phyloP scores from a whole-genome alignment of 768 basidiomycete genomes.

The Naganishia randhawae region DNA sequence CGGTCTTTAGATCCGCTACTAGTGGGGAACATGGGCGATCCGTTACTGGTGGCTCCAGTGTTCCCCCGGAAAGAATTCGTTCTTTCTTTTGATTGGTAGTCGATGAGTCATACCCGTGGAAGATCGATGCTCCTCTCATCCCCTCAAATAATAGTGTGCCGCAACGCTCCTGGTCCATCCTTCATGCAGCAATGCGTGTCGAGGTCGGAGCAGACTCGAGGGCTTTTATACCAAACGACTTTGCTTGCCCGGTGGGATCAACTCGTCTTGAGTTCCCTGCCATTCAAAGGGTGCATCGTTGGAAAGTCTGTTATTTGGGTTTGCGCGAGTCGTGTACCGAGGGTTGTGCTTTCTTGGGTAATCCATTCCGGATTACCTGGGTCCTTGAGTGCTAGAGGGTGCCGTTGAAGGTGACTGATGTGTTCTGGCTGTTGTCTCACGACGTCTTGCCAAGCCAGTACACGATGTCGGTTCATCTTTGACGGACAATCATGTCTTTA shows the following conservation, averaged over 20 bases:
- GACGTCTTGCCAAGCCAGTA: not conserved
- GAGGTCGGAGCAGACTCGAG: not conserved
- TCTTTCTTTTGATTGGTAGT: slow-evolving; percentile 25
- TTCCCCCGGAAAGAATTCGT: slow-evolving; percentile 8
- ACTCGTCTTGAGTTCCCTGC: slow-evolving; percentile 25
- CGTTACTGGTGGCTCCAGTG: not conserved
- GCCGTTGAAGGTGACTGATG: slow-evolving; percentile 15
- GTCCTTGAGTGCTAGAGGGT: slow-evolving; percentile 19
- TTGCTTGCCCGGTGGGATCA: slow-evolving; percentile 9
- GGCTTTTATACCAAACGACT: slow-evolving; percentile 20
- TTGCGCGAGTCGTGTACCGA: slow-evolving; percentile 15
- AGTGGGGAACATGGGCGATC: slow-evolving; percentile 10
- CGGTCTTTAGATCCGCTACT: slow-evolving; percentile 35
- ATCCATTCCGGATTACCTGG: slow-evolving; percentile 1
- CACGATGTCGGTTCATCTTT: slow-evolving; percentile 13
- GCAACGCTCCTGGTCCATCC: slow-evolving; percentile 14
- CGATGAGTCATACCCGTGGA: slow-evolving; percentile 32
- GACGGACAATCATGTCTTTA: slow-evolving; percentile 1
- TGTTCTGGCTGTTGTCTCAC: slow-evolving; percentile 5
- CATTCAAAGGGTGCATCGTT: not conserved
- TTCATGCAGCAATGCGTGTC: not conserved
- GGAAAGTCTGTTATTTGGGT: slow-evolving; percentile 19
- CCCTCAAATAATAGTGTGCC: slow-evolving; percentile 11
- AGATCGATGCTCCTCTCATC: slow-evolving; percentile 16
- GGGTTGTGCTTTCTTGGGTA: not conserved